These are phyloP conservation scores for Phytophthora hybrid DNA, from an alignment of 352 stramenopile genomes.

Conservation along the genomic window DNA sequence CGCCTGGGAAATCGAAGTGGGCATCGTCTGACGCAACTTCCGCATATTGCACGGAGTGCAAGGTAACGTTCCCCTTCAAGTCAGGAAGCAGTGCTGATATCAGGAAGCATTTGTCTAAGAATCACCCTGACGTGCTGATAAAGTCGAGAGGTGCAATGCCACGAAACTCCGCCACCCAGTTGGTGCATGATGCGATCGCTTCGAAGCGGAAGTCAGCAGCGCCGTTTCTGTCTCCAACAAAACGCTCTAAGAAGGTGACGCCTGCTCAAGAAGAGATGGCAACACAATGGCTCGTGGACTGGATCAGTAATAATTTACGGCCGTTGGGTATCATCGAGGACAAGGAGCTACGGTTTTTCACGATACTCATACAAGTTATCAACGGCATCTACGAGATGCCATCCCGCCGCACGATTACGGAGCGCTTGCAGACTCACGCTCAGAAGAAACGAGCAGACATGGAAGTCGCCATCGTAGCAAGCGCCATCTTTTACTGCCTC, in stretches of 20 bases:
- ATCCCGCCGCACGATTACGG: slow-evolving; percentile 13
- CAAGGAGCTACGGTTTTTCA: slow-evolving; percentile 10
- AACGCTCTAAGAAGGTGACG: slow-evolving; percentile 4
- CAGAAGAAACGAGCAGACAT: background rate
- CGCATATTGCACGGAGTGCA: slow-evolving; percentile 11
- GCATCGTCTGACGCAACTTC: slow-evolving; percentile 9
- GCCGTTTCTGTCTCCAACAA: slow-evolving; percentile 11
- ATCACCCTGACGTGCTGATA: background rate
- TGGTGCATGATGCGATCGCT: slow-evolving; percentile 1
- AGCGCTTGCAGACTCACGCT: slow-evolving; percentile 14
- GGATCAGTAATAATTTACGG: slow-evolving; percentile 5
- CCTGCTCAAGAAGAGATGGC: slow-evolving; percentile 16
- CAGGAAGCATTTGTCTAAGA: slow-evolving; percentile 2
- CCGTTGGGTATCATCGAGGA: slow-evolving; percentile 15
- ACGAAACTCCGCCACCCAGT: background rate
- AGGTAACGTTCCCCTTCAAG: slow-evolving; percentile 3
- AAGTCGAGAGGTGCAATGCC: background rate
- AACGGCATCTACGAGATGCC: slow-evolving; percentile 24
- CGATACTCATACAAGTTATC: slow-evolving; percentile 11
- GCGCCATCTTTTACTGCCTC: slow-evolving; percentile 4
- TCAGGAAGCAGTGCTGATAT: background rate
- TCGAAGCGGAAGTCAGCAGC: slow-evolving; percentile 4
- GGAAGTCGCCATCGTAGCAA: background rate
- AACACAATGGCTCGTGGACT: background rate
- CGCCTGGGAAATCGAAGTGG: background rate